Evolutionary conservation across 2,329 filamentous ascomycete species (phyloP).

Genomic region (Huntiella omanensis): DNA sequence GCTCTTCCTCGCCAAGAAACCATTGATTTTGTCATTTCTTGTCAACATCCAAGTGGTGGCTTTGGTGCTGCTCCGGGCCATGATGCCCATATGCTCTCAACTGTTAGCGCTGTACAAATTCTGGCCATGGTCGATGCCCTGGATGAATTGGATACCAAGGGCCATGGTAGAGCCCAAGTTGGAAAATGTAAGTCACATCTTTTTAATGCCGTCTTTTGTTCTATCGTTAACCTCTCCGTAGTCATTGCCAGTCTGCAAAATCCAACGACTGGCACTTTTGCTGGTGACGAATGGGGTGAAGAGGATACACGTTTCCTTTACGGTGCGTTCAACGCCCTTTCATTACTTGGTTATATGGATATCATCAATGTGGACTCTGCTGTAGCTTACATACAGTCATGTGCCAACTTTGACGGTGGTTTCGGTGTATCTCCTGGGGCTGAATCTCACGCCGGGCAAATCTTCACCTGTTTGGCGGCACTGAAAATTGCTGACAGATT

Average conservation of each 20-base stretch:
- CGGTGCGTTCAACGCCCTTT: slow-evolving; percentile 73
- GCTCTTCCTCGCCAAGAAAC: slow-evolving; percentile 64
- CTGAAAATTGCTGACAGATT: slow-evolving; percentile 66
- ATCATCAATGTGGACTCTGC: slow-evolving; percentile 65
- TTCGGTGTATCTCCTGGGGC: slow-evolving; percentile 80
- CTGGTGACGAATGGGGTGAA: slow-evolving; percentile 92
- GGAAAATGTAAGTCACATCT: slow-evolving; percentile 49
- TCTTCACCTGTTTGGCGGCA: slow-evolving; percentile 83
- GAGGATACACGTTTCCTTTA: slow-evolving; percentile 90
- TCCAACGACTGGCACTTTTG: slow-evolving; percentile 63
- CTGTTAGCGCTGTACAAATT: slow-evolving; percentile 86
- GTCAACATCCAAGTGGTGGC: slow-evolving; percentile 71
- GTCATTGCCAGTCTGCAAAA: slow-evolving; percentile 74
- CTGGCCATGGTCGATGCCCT: slow-evolving; percentile 72
- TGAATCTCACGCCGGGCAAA: slow-evolving; percentile 87
- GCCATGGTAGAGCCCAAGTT: slow-evolving; percentile 47
- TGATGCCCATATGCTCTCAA: slow-evolving; percentile 91
- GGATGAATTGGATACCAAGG: slow-evolving; percentile 56
- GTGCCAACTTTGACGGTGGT: slow-evolving; percentile 84
- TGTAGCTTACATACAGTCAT: slow-evolving; percentile 59
- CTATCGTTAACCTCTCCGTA: slow-evolving; percentile 15
- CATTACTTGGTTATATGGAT: slow-evolving; percentile 55
- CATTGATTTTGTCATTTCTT: slow-evolving; percentile 89
- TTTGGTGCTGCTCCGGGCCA: slow-evolving; percentile 90
- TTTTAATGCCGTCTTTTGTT: background rate